Conservation (phyloP, 2,329 filamentous ascomycete genomes). For the Nemania diffusa region DNA sequence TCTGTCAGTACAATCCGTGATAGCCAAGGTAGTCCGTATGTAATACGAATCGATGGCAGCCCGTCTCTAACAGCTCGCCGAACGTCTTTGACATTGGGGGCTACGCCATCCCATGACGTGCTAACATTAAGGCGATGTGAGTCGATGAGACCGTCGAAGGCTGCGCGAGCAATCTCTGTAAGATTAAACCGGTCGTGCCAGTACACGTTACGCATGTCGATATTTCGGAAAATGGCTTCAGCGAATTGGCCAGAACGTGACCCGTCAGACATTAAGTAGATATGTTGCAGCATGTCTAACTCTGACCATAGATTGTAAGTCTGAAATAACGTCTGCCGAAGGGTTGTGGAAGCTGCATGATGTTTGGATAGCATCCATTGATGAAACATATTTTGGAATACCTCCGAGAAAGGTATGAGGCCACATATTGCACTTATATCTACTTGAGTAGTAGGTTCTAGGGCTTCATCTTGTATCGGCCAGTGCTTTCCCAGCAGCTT, state of each 20-base stretch:
- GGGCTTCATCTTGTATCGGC: slow-evolving; percentile 47
- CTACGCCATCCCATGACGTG: slow-evolving; percentile 55
- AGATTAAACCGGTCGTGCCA: slow-evolving; percentile 88
- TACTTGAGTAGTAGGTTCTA: slow-evolving; percentile 65
- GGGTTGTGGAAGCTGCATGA: slow-evolving; percentile 71
- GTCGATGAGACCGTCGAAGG: slow-evolving; percentile 71
- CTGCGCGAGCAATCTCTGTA: slow-evolving; percentile 79
- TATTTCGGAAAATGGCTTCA: slow-evolving; percentile 75
- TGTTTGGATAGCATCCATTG: slow-evolving; percentile 82
- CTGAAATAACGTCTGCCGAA: slow-evolving; percentile 74
- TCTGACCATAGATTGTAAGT: slow-evolving; percentile 73
- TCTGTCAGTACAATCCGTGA: slow-evolving; percentile 78
- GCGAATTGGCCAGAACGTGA: slow-evolving; percentile 73
- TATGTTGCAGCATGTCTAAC: slow-evolving; percentile 72
- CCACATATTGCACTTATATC: slow-evolving; percentile 62
- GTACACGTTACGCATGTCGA: slow-evolving; percentile 67
- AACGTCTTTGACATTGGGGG: slow-evolving; percentile 57
- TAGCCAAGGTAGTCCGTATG: slow-evolving; percentile 75
- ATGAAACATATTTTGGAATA: slow-evolving; percentile 77
- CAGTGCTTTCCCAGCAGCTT: slow-evolving; percentile 71
- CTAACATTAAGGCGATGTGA: slow-evolving; percentile 70
- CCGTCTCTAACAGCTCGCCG: slow-evolving; percentile 69
- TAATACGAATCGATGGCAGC: slow-evolving; percentile 71
- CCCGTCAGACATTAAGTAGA: slow-evolving; percentile 84
- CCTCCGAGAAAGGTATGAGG: slow-evolving; percentile 76